These are phyloP conservation scores for Hygrophorus russula DNA, from an alignment of 768 basidiomycete species.

Conservation along the genomic window DNA sequence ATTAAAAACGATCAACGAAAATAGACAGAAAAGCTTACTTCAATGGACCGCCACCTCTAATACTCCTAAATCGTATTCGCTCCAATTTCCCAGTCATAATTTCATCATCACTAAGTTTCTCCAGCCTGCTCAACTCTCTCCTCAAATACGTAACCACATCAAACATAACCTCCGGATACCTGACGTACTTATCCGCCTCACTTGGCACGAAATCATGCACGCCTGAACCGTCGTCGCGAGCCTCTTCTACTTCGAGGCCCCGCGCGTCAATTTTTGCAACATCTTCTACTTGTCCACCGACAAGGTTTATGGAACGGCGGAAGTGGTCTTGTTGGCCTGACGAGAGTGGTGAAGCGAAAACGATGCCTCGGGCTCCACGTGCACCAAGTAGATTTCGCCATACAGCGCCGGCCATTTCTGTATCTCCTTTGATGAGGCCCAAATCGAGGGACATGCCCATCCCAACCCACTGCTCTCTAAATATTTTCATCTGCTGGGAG, in stretches of 20 bases:
- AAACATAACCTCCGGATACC: slow-evolving; percentile 67
- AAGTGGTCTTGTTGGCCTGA: slow-evolving; percentile 21
- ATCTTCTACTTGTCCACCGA: slow-evolving; percentile 52
- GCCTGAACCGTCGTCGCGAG: slow-evolving; percentile 55
- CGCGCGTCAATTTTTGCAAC: slow-evolving; percentile 37
- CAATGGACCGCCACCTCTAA: slow-evolving; percentile 7
- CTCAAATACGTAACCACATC: slow-evolving; percentile 59
- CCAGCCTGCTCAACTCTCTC: slow-evolving; percentile 60
- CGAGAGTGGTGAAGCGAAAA: slow-evolving; percentile 20
- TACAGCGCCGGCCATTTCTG: slow-evolving; percentile 74
- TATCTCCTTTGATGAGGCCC: slow-evolving; percentile 62
- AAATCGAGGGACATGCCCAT: slow-evolving; percentile 72
- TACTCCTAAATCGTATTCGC: slow-evolving; percentile 27
- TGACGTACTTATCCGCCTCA: slow-evolving; percentile 57
- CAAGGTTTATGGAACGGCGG: slow-evolving; percentile 59
- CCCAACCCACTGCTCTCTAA: slow-evolving; percentile 88
- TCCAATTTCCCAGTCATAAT: slow-evolving; percentile 27
- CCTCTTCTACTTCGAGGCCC: slow-evolving; percentile 42
- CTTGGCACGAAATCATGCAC: slow-evolving; percentile 56
- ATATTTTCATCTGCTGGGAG: slow-evolving; percentile 80
- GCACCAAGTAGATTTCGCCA: slow-evolving; percentile 91
- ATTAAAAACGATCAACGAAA: no score
- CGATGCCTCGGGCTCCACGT: slow-evolving; percentile 67
- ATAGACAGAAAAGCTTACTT: no score
- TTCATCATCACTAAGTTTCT: slow-evolving; percentile 34